These are phyloP conservation scores for Pseudogymnoascus sp. DNA, from an alignment of 2,329 filamentous ascomycete genomes.

Conservation along the genomic window DNA sequence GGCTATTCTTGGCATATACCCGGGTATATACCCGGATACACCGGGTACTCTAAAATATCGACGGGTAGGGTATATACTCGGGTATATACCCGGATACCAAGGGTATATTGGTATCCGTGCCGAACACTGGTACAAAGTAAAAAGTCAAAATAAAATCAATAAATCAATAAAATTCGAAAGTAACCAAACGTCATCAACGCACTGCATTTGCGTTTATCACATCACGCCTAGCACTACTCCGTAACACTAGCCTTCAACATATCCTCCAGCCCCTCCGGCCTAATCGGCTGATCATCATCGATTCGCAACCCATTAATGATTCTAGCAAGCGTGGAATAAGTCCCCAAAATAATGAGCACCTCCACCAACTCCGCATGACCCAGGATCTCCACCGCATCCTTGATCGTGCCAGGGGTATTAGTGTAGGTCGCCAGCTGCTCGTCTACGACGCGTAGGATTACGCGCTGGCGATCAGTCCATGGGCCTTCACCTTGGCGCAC, in stretches of 20 bases:
- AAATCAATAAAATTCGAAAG: not conserved
- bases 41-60: too few relatives aligned
- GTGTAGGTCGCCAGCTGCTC: conserved; percentile 15
- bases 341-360: conserved; percentile 17
- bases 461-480: conserved; percentile 16
- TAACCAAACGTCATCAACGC: not conserved
- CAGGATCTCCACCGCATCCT: conserved; percentile 14
- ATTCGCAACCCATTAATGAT: conserved; percentile 18
- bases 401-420: conserved; percentile 12
- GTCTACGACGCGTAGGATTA: conserved; percentile 14
- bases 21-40: too few relatives aligned
- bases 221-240: not conserved
- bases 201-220: not conserved
- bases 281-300: conserved; percentile 14
- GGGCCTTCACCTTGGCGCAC: not conserved
- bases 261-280: conserved; percentile 10
- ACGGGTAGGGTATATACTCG: too few relatives aligned
- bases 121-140: too few relatives aligned
- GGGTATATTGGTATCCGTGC: too few relatives aligned
- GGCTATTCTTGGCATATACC: too few relatives aligned
- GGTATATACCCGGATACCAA: too few relatives aligned
- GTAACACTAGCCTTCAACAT: conserved; percentile 8
- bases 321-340: conserved; percentile 17
- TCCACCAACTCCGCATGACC: conserved; percentile 19
- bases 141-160: not conserved